Evolutionary conservation across 805 yeast species (phyloP), one percentile per base, ranked within the genome.

Genomic region (Torulaspora delbrueckii): DNA sequence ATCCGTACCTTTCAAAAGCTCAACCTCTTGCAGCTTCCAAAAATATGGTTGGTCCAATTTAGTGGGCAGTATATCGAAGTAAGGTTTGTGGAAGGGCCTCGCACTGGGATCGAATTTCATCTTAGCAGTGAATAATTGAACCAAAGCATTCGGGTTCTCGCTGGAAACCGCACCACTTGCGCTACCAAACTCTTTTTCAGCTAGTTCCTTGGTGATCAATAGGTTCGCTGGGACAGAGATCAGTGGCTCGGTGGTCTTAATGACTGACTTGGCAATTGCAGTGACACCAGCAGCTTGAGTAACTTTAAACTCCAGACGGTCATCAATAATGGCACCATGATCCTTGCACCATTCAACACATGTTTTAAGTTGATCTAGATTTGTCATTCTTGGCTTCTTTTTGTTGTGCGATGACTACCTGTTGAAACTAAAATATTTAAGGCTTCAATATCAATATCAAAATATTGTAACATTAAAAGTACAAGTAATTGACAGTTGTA

Each of bases 1-100:
- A 59, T 88, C 90, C 0, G 96, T 83, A 0, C 90, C 90, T 35
- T 72, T 68, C 8, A 89, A 60, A 27, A 73, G 58, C 4, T 66
- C 60, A 43, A 77, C 69, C 35, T 83, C 86, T 2, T 65, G 67
- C 0, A 71, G 58, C 26, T 67, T 67, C 88, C 90, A 89, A 52
- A 77, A 78, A 43, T 77, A 75, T 1, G 96, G 95, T 8, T 81
- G 70, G n/a, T 73, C 72, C 16, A 78, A 71, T 5, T 69, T 65
- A 4, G 63, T 28, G 2, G 87, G 84, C 14, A 82, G 60, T 10
- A 68, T 58, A 33, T 73, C 65, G 31, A 82, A 58, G 52, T 81
- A 82, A 2, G 80, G 75, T 33, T 59, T 42, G 42, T 66, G 70
- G 22, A 65, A 49, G 2, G 52, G 41, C 8, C 56, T 41, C 3